Conservation (phyloP, 1,139 yeast species). For the Taiozyma sp. region DNA sequence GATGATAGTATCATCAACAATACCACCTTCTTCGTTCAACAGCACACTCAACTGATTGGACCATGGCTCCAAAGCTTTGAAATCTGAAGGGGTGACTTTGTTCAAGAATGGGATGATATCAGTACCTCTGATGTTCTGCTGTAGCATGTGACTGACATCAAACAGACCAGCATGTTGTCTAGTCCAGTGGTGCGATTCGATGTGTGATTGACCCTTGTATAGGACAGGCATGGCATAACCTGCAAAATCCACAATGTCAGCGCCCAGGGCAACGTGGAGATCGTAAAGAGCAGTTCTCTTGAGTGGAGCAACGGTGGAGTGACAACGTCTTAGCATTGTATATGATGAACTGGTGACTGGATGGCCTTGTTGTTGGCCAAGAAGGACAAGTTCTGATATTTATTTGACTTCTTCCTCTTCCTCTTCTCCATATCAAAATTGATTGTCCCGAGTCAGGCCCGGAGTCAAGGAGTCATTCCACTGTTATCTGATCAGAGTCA, state of each 20-base stretch:
- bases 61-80: conserved; percentile 47
- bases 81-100: conserved; percentile 81
- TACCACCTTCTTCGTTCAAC: conserved; percentile 76
- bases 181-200: conserved; percentile 94
- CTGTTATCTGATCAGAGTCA: background rate
- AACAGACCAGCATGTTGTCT: conserved; percentile 83
- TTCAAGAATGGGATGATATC: conserved; percentile 68
- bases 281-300: conserved; percentile 77
- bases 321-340: conserved; percentile 24
- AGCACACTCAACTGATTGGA: conserved; percentile 74
- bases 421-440: background rate
- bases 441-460: background rate
- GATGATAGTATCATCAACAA: conserved; percentile 85
- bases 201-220: conserved; percentile 76
- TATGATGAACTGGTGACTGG: background rate
- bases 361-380: background rate
- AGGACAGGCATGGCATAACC: conserved; percentile 93
- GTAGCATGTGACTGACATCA: conserved; percentile 97
- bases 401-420: background rate
- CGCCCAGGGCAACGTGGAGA: conserved; percentile 72
- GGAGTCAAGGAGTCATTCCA: background rate
- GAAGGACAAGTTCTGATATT: background rate
- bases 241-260: conserved; percentile 92
- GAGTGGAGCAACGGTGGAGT: conserved; percentile 26
- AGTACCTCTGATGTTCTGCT: conserved; percentile 69